These are phyloP conservation scores for Geotrichum phurueaensis DNA, from an alignment of 1,139 yeast genomes.

Conservation along the genomic window DNA sequence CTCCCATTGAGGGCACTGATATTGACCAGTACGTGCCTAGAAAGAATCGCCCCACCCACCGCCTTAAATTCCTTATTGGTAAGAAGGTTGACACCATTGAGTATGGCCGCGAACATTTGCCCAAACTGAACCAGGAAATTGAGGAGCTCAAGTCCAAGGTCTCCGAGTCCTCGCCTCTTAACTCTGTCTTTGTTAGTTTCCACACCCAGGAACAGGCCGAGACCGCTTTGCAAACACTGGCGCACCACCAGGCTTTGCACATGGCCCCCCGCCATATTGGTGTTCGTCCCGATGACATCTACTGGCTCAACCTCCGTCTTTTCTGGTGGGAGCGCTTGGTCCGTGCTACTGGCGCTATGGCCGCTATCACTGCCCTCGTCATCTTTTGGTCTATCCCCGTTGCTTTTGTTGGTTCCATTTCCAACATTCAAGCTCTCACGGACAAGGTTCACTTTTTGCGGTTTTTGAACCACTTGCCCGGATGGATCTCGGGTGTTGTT, in stretches of 20 bases:
- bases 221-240: constrained; percentile 69
- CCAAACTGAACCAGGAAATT: constrained; percentile 63
- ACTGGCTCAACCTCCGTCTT: constrained; percentile 81
- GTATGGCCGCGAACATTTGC: constrained; percentile 60
- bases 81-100: constrained; percentile 80
- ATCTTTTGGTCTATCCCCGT: constrained; percentile 94
- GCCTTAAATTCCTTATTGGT: constrained; percentile 61
- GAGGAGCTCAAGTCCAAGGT: constrained; percentile 40
- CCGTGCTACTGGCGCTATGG: constrained; percentile 53
- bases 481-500: constrained; percentile 63
- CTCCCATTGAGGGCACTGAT: constrained; percentile 43
- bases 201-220: constrained; percentile 84
- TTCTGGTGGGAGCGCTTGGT: constrained; percentile 78
- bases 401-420: constrained; percentile 89
- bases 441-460: constrained; percentile 60
- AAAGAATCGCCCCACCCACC: constrained; percentile 71
- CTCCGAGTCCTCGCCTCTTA: constrained; percentile 39
- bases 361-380: constrained; percentile 54
- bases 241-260: constrained; percentile 60
- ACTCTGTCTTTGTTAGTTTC: constrained; percentile 80
- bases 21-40: constrained; percentile 63
- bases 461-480: constrained; percentile 68
- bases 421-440: constrained; percentile 70
- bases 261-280: constrained; percentile 60
- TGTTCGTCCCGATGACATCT: constrained; percentile 70